Base-by-base conservation (phyloP, 805 yeast species). In the Cyberlindnera misumaiensis region DNA sequence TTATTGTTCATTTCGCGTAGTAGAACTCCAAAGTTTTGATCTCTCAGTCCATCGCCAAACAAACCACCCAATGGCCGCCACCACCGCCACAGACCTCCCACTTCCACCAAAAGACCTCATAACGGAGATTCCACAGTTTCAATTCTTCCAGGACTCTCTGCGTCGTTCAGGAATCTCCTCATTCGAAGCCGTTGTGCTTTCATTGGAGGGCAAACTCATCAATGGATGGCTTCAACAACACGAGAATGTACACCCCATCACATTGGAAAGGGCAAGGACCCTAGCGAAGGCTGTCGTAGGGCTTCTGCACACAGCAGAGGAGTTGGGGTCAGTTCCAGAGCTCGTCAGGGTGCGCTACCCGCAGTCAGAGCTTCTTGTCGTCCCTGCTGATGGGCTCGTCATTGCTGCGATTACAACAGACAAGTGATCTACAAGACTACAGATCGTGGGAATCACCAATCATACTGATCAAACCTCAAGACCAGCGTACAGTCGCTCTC, bases 141-240 rank as follows among this genome's bases (percentile, higher is more conserved):
- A 43, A 14, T 37, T 39, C 26, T 30, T 43, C 4, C 43, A 39
- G 25, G 25, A 17, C 32, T 14, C 40, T 25, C 27, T 30, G n/a
- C 5, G 17, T 25, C 15, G 20, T 16, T 32, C 39, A 6, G 18
- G 25, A 6, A 35, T 34, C 14, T 10, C 32, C 2, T 25, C 38
- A 2, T 28, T 43, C 18, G 29, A 36, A 13, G 31, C 40, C 6
- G 28, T 44, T 14, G 42, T 43, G 13, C 41, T 17, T 28, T 15
- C 29, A 3, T 7, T 36, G 3, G 25, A 39, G 5, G 16, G 26
- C 11, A 36, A 39, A 7, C 40, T 44, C 14, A 38, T 44, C 25
- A 38, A 41, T 13, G 47, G 47, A 12, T 44, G 47, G 47, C 14
- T 13, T 5, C 43, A 43, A 16, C 35, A 38, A 14, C 30, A 22